phyloP scores from a whole-genome alignment of 352 stramenopile species.

The Peronospora belbahrii region DNA sequence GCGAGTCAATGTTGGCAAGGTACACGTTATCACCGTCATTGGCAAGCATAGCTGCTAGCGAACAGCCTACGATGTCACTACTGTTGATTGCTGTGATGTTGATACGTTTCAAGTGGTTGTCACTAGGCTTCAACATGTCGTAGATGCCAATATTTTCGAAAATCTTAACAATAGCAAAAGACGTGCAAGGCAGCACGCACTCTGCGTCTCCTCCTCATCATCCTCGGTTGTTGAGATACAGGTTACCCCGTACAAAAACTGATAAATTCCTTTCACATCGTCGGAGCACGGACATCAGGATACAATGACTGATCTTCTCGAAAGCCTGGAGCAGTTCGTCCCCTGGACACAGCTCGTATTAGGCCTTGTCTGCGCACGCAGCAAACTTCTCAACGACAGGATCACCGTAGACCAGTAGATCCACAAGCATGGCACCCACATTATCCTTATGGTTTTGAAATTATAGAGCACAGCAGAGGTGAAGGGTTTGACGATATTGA shows the following conservation, averaged over 20 bases:
- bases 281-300: slow-evolving; percentile 96
- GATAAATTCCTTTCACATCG: slow-evolving; percentile 94
- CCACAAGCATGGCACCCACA: slow-evolving; percentile 82
- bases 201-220: slow-evolving; percentile 85
- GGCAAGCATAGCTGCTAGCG: slow-evolving; percentile 92
- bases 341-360: slow-evolving; percentile 93
- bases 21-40: slow-evolving; percentile 94
- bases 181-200: slow-evolving; percentile 95
- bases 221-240: slow-evolving; percentile 97
- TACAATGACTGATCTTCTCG: slow-evolving; percentile 90
- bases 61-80: slow-evolving; percentile 94
- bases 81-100: slow-evolving; percentile 95
- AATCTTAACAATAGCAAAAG: slow-evolving; percentile 93
- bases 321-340: slow-evolving; percentile 91
- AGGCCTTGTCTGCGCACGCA: slow-evolving; percentile 94
- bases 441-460: slow-evolving; percentile 70
- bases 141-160: slow-evolving; percentile 88
- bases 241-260: slow-evolving; percentile 94
- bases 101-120: slow-evolving; percentile 69
- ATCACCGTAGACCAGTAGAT: slow-evolving; percentile 92
- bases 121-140: slow-evolving; percentile 51
- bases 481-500: slow-evolving; percentile 81
- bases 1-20: slow-evolving; percentile 93
- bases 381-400: slow-evolving; percentile 93
- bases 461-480: slow-evolving; percentile 73